These are phyloP conservation scores for Aspergillus udagawae DNA, from an alignment of 2,329 filamentous ascomycete genomes.

Conservation along the genomic window DNA sequence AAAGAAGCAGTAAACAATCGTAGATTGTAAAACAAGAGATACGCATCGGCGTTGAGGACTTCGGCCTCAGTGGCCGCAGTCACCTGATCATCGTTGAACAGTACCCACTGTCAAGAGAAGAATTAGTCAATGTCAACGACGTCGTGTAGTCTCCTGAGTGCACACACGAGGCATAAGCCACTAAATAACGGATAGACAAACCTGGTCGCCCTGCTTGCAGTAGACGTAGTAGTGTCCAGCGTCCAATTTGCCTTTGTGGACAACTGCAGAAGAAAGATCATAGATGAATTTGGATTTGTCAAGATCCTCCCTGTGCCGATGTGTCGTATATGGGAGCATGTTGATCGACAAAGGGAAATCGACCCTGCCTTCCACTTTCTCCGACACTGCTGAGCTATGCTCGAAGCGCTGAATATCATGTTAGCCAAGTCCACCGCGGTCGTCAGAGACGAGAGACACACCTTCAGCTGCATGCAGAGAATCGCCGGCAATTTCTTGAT, in stretches of 20 bases:
- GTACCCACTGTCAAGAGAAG: slow-evolving; percentile 67
- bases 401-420: slow-evolving; percentile 59
- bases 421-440: slow-evolving; percentile 3
- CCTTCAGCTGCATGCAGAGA: slow-evolving; percentile 88
- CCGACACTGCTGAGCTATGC: slow-evolving; percentile 68
- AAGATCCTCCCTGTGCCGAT: slow-evolving; percentile 39
- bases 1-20: slow-evolving; percentile 24
- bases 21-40: slow-evolving; percentile 75
- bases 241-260: slow-evolving; percentile 89
- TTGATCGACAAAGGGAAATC: slow-evolving; percentile 83
- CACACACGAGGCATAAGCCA: neutral
- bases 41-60: slow-evolving; percentile 80
- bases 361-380: slow-evolving; percentile 84
- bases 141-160: neutral
- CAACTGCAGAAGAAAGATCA: slow-evolving; percentile 82
- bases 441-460: slow-evolving; percentile 34
- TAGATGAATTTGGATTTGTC: slow-evolving; percentile 64
- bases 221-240: slow-evolving; percentile 92
- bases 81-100: slow-evolving; percentile 93
- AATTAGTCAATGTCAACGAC: slow-evolving; percentile 1
- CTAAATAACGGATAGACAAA: slow-evolving; percentile 28
- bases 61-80: slow-evolving; percentile 78
- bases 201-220: slow-evolving; percentile 72
- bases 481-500: slow-evolving; percentile 85
- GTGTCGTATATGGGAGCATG: slow-evolving; percentile 83